A percentile compares a stretch with the other conserved stretches of the same genome.
Conservation (phyloP, 495 filamentous ascomycete genomes). For the Penicillium argentinense region DNA sequence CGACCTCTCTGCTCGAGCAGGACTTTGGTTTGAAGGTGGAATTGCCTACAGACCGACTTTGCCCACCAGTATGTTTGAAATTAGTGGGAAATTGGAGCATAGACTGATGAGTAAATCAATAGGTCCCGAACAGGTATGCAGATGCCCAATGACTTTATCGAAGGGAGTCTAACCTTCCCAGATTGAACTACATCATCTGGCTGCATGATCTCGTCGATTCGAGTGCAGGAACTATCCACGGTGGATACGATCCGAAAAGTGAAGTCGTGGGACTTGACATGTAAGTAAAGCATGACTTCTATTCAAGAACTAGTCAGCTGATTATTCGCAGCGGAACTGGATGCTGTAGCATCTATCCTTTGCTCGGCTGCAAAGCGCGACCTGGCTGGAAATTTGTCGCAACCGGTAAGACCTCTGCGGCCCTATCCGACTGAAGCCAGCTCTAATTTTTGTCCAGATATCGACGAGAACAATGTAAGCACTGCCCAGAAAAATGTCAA, state of each 20-base stretch:
- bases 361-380: slow-evolving; percentile 71
- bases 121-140: slow-evolving; percentile 67
- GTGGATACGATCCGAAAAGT: slow-evolving; percentile 56
- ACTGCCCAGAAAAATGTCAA: slow-evolving; percentile 63
- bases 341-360: slow-evolving; percentile 85
- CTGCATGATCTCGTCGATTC: slow-evolving; percentile 82
- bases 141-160: neutral
- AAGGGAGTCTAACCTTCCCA: slow-evolving; percentile 19
- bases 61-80: slow-evolving; percentile 69
- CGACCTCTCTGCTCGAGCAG: slow-evolving; percentile 70
- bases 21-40: slow-evolving; percentile 74
- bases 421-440: slow-evolving; percentile 2
- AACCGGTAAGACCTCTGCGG: slow-evolving; percentile 49
- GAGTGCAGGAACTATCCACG: slow-evolving; percentile 52
- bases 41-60: slow-evolving; percentile 76
- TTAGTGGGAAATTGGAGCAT: too few species aligned
- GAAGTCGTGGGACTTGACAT: slow-evolving; percentile 78
- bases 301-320: slow-evolving; percentile 2
- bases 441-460: slow-evolving; percentile 49
- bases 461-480: slow-evolving; percentile 69
- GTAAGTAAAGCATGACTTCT: slow-evolving; percentile 28
- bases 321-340: slow-evolving; percentile 65
- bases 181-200: slow-evolving; percentile 89
- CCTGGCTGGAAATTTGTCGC: slow-evolving; percentile 70
- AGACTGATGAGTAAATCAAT: slow-evolving; percentile 1